Evolutionary conservation across 2,329 filamentous ascomycete species (phyloP), one percentile per base, ranked within the genome.

Genomic region (Oidium heveae): DNA sequence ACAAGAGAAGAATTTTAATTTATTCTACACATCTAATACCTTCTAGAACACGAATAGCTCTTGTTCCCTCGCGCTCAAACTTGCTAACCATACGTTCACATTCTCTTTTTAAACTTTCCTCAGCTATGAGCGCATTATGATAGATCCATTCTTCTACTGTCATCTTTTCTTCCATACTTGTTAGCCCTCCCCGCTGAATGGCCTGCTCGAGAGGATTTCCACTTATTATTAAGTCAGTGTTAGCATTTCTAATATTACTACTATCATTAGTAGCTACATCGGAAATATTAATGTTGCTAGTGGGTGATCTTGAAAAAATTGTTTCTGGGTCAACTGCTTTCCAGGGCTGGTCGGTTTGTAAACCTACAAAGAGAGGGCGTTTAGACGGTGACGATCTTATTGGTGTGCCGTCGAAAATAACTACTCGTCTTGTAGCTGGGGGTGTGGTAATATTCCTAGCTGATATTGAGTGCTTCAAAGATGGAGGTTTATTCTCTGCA

Each of bases 91-190:
- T 76, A 28, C 77, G 71, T 70, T 96, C 89, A 63, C 87, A 94
- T 65, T 93, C 84, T 37, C 74, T 70, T 63, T 81, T 82, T 55
- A 98, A 70, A 65, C 79, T 81, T 67, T 80, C 77, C 70, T 96
- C 88, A 0, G 85, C 86, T 64, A 81, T 73, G 57, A 75, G 74
- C 0, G 91, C 91, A 60, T 91, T 88, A 67, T 81, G 76, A 56
- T 80, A 72, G 41, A 98, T 83, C 86, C 89, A 98, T 66, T 95
- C 80, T 66, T 94, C 86, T 0, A 96, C 86, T 5, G 80, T 89
- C 88, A 98, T 94, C 39, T 75, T 72, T 70, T 83, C 87, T 70
- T 96, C 91, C 0, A 80, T 76, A 54, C 75, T 83, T 1, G 76
- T 82, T 54, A 76, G 78, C 58, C 67, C 69, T 0, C 68, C 66